Evolutionary conservation across 1,139 yeast species (phyloP), one percentile per base, ranked within the genome.

Genomic region (Suhomyces choctaworum): DNA sequence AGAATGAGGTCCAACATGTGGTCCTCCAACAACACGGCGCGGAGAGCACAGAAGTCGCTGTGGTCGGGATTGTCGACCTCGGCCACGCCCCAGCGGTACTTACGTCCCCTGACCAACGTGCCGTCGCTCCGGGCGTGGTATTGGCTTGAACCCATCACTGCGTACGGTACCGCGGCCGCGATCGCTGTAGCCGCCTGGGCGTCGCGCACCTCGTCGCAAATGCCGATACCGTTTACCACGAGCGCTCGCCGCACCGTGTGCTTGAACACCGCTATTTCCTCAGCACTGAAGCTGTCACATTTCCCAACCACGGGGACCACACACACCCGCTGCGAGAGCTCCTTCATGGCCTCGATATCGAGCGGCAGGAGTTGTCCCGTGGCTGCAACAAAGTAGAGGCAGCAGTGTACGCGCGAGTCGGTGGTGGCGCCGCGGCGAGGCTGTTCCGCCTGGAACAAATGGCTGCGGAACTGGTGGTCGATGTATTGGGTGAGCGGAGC

Each of bases 281-380:
- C 58, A 4, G 44, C 36, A 9, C 82, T 76, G 44, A 82, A 70
- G 1, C 81, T 74, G 58, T 88, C 96, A 16, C 89, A 77, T 54
- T 86, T 86, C 21, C 87, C 72, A 44, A 88, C 74, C 1, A 88
- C 74, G 0, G 96, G 96, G 35, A 88, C 77, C 45, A 88, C 62
- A 52, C 84, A 87, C 12, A 82, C 88, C 36, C 87, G 64, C 12
- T 66, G 58, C 10, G 82, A 67, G 27, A 88, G 64, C 46, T 78
- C 80, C 51, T 73, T 76, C 89, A 88, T 82, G 1, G 87, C 71
- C 33, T 66, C 68, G 39, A 85, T 67, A 58, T 88, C 96, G 32
- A 82, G 58, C 1, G 78, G 74, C 5, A 71, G 58, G 36, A 84
- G 55, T 5, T 19, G 16, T 7, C 14, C 24, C 12, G 13, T 12